A percentile compares a stretch with the other conserved stretches of the same genome.
These are phyloP conservation scores for Acacia confusa DNA, from an alignment of 306 rosid genomes.

Conservation along the genomic window DNA sequence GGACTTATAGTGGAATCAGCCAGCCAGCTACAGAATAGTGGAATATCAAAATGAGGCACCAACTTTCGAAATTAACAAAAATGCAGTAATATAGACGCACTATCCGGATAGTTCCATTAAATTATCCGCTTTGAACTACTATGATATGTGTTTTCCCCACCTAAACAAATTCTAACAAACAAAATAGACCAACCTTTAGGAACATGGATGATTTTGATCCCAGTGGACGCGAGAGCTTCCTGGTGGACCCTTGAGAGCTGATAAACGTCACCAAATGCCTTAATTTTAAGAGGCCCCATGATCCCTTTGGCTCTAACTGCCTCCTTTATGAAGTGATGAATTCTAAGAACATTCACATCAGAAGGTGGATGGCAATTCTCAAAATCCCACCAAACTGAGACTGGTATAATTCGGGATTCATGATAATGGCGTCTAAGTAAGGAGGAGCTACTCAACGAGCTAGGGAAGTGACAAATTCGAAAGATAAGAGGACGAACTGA, in stretches of 20 bases:
- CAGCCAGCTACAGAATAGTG: not conserved
- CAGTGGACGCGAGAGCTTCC: slow-evolving; percentile 71
- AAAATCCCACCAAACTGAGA: slow-evolving; percentile 97
- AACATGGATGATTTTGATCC: slow-evolving; percentile 68
- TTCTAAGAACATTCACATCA: slow-evolving; percentile 42
- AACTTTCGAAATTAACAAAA: not conserved
- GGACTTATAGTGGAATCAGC: not conserved
- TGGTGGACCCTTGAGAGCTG: slow-evolving; percentile 63
- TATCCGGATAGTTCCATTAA: not conserved
- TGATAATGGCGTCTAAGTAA: slow-evolving; percentile 47
- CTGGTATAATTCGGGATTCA: slow-evolving; percentile 62
- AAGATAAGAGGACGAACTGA: not conserved
- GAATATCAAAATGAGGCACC: not conserved
- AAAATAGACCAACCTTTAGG: slow-evolving; percentile 49
- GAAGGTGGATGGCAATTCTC: slow-evolving; percentile 69
- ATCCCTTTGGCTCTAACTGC: slow-evolving; percentile 82
- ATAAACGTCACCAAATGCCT: slow-evolving; percentile 72
- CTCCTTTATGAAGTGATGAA: slow-evolving; percentile 48
- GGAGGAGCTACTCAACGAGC: slow-evolving; percentile 10
- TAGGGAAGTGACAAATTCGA: not conserved
- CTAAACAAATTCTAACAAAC: not conserved
- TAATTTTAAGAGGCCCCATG: slow-evolving; percentile 72
- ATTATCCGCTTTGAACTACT: not conserved
- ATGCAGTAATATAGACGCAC: not conserved
- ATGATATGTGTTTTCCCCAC: not conserved